A percentile compares a stretch with the other conserved stretches of the same genome.
Evolutionary conservation across 805 yeast genomes (phyloP).

Genomic region (Tetrapisispora iriomotensis): DNA sequence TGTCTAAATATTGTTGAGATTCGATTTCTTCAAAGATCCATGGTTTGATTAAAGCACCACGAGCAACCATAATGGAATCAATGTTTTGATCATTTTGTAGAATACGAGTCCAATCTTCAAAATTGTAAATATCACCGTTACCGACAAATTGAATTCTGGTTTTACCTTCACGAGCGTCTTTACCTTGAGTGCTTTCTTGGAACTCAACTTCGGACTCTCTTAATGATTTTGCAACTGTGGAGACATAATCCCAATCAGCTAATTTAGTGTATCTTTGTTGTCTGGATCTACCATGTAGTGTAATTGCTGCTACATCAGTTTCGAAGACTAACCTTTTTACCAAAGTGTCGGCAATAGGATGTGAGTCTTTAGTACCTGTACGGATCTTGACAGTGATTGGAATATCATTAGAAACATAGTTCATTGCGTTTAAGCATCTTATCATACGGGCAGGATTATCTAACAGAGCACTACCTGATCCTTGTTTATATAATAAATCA

Average conservation of each 20-base stretch:
- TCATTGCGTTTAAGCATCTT: slow-evolving; percentile 80
- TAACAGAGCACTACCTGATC: slow-evolving; percentile 90
- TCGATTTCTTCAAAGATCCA: slow-evolving; percentile 98
- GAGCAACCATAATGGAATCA: slow-evolving; percentile 93
- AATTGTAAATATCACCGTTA: slow-evolving; percentile 85
- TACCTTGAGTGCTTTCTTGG: slow-evolving; percentile 56
- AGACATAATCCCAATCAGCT: slow-evolving; percentile 89
- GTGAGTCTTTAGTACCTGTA: slow-evolving; percentile 78
- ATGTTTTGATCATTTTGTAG: slow-evolving; percentile 50
- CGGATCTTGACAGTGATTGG: slow-evolving; percentile 90
- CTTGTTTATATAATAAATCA: slow-evolving; percentile 84
- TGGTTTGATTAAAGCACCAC: slow-evolving; percentile 96
- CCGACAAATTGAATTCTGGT: slow-evolving; percentile 78
- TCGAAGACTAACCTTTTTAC: slow-evolving; percentile 64
- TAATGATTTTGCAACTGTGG: slow-evolving; percentile 60
- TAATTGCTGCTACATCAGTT: slow-evolving; percentile 80
- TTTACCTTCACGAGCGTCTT: slow-evolving; percentile 40
- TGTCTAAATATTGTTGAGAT: slow-evolving; percentile 80
- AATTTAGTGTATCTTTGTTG: slow-evolving; percentile 87
- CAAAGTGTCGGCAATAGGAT: slow-evolving; percentile 77
- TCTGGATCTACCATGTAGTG: slow-evolving; percentile 92
- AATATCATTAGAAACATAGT: slow-evolving; percentile 74
- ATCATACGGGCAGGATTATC: slow-evolving; percentile 78
- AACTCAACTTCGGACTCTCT: slow-evolving; percentile 44
- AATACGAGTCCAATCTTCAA: slow-evolving; percentile 80